A percentile compares a stretch with the other conserved stretches of the same genome.
These are phyloP conservation scores for Fusarium anguioides DNA, from an alignment of 2,329 filamentous ascomycete species.

Conservation along the genomic window DNA sequence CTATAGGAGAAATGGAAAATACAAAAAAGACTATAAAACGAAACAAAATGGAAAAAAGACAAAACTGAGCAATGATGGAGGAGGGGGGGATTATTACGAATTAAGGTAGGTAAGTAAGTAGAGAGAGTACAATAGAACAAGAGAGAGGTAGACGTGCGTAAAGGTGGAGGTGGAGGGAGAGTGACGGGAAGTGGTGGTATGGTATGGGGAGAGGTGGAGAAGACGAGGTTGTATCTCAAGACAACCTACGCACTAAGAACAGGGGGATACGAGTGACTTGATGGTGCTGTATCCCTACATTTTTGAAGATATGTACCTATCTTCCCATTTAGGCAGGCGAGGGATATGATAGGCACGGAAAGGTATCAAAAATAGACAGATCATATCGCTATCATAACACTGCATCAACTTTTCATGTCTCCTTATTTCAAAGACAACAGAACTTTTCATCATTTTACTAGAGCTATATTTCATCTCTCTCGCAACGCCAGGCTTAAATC, in stretches of 20 bases:
- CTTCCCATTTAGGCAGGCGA: slow-evolving; percentile 29
- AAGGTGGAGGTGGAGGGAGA: slow-evolving; percentile 13
- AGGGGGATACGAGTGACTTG: slow-evolving; percentile 20
- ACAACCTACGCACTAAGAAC: slow-evolving; percentile 10
- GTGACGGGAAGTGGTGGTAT: slow-evolving; percentile 25
- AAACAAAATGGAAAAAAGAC: slow-evolving; percentile 9
- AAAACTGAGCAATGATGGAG: slow-evolving; percentile 13
- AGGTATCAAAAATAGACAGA: slow-evolving; percentile 13
- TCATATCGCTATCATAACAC: neutral
- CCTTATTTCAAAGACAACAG: neutral
- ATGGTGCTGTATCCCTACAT: slow-evolving; percentile 5
- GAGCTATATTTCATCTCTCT: slow-evolving; percentile 17
- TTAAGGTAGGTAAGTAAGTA: slow-evolving; percentile 27
- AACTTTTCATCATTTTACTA: slow-evolving; percentile 4
- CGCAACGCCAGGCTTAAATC: neutral
- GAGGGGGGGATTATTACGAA: slow-evolving; percentile 35
- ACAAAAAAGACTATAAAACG: slow-evolving; percentile 25
- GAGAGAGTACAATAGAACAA: slow-evolving; percentile 20
- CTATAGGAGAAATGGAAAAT: slow-evolving; percentile 15
- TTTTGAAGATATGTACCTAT: slow-evolving; percentile 14
- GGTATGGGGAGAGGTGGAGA: slow-evolving; percentile 29
- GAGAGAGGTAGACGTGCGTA: neutral
- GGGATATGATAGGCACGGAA: slow-evolving; percentile 1
- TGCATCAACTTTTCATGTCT: slow-evolving; percentile 15
- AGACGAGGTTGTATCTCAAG: slow-evolving; percentile 25